A percentile compares a stretch with the other conserved stretches of the same genome.
These are phyloP conservation scores for Lepiota subincarnata DNA, from an alignment of 768 basidiomycete genomes.

Conservation along the genomic window DNA sequence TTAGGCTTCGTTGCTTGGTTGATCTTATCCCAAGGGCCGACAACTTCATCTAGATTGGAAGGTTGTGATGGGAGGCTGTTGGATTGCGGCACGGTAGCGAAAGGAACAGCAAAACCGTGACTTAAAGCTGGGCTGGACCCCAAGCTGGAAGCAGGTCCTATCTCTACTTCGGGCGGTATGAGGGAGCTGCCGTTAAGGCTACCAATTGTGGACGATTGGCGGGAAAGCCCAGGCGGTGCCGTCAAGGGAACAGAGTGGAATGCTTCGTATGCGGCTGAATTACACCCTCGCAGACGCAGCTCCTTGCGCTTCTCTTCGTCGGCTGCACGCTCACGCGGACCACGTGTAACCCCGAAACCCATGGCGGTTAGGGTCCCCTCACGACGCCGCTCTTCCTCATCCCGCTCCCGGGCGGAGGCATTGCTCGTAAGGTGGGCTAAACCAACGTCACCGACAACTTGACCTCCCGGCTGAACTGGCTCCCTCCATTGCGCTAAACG, in stretches of 20 bases:
- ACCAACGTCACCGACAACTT: conserved; percentile 10
- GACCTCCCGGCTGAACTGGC: conserved; percentile 12
- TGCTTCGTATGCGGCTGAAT: conserved; percentile 63
- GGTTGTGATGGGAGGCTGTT: conserved; percentile 5
- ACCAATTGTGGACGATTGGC: conserved; percentile 30
- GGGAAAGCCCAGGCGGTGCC: conserved; percentile 29
- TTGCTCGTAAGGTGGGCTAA: conserved; percentile 3
- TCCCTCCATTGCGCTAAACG: conserved; percentile 14
- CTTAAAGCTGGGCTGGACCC: conserved; percentile 20
- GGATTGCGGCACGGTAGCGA: conserved; percentile 5
- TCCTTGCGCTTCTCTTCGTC: conserved; percentile 62
- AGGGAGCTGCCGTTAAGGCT: conserved; percentile 17
- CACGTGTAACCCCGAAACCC: conserved; percentile 39
- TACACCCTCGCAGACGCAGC: conserved; percentile 37
- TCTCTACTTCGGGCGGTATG: conserved; percentile 15
- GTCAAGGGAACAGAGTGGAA: conserved; percentile 59
- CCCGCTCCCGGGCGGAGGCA: conserved; percentile 15
- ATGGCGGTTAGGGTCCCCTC: conserved; percentile 34
- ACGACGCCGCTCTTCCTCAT: conserved; percentile 49
- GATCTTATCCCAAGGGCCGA: conserved; percentile 43
- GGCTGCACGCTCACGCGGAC: conserved; percentile 57
- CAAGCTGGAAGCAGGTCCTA: conserved; percentile 12
- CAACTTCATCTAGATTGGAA: conserved; percentile 25
- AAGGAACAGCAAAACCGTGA: conserved; percentile 14
- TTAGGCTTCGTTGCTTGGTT: conserved; percentile 12